Conservation (phyloP, 2,329 filamentous ascomycete genomes). For the Incumbomyces lentus region DNA sequence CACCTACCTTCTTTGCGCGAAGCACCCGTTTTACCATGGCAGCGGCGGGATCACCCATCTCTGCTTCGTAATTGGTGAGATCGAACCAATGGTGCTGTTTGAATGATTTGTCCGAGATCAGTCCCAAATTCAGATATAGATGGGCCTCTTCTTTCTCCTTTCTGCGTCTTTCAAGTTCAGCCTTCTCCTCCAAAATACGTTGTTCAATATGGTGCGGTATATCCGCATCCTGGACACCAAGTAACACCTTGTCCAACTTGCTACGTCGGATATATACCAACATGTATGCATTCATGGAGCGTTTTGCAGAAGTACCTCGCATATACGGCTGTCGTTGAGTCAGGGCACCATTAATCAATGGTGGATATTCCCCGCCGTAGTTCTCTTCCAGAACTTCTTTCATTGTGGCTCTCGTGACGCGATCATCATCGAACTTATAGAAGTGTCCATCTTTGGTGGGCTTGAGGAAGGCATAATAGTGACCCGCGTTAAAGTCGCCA, state of each 20-base stretch:
- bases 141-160: conserved; percentile 93
- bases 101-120: conserved; percentile 76
- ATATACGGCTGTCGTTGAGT: conserved; percentile 56
- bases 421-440: conserved; percentile 95
- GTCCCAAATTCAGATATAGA: conserved; percentile 74
- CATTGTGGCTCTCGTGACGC: conserved; percentile 86
- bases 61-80: conserved; percentile 57
- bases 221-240: conserved; percentile 63
- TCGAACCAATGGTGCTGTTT: conserved; percentile 74
- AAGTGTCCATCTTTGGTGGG: conserved; percentile 88
- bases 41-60: conserved; percentile 53
- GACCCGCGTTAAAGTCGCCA: conserved; percentile 89
- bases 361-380: conserved; percentile 74
- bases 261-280: conserved; percentile 91
- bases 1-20: conserved; percentile 62
- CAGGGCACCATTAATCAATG: conserved; percentile 45
- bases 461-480: conserved; percentile 96
- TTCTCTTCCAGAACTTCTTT: conserved; percentile 93
- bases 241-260: conserved; percentile 70
- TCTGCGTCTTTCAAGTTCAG: conserved; percentile 60
- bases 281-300: conserved; percentile 91
- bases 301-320: conserved; percentile 52
- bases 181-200: conserved; percentile 72
- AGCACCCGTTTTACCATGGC: conserved; percentile 65
- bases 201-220: conserved; percentile 71